These are phyloP conservation scores for barrel medic (Medicago truncatula) DNA, from an alignment of 306 rosid species.

Conservation along the genomic window MtrunA17r5.0-ANR NC_053049.1:2908501-2909000, in stretches of 20 bases:
- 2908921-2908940: slow-evolving; percentile 59
- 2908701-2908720: slow-evolving; percentile 23
- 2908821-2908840: slow-evolving; percentile 66
- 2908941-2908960: slow-evolving; percentile 46
- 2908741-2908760: slow-evolving; percentile 46
- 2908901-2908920: slow-evolving; percentile 43
- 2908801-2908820: slow-evolving; percentile 47
- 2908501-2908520: no score
- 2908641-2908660: neutral
- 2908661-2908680: slow-evolving; percentile 16
- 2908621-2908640: neutral
- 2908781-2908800: slow-evolving; percentile 40
- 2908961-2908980: slow-evolving; percentile 50
- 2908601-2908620: neutral
- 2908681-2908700: slow-evolving; percentile 32
- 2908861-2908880: slow-evolving; percentile 24
- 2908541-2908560: neutral
- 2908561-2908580: neutral
- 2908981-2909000: slow-evolving; percentile 48
- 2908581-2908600: neutral
- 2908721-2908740: slow-evolving; percentile 36
- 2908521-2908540: no score
- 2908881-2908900: slow-evolving; percentile 66
- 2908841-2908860: slow-evolving; percentile 63
- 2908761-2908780: slow-evolving; percentile 40